Evolutionary conservation across 192 early-diverging fungal genomes (phyloP).

Genomic region (Podochytrium sp.): DNA sequence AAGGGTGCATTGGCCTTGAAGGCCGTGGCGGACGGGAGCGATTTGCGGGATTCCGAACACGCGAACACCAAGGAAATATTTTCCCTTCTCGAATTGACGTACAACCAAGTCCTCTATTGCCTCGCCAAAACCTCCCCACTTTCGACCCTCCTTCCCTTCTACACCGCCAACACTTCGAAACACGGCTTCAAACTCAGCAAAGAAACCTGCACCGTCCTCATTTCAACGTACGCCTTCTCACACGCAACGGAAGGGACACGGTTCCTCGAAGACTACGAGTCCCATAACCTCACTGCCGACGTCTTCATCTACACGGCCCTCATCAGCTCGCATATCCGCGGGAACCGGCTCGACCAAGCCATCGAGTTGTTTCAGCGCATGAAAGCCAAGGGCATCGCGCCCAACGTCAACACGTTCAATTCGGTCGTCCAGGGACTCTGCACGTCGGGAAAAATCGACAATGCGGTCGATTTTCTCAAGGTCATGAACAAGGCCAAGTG

Average conservation of each 20-base stretch:
- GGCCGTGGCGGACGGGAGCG: too few species aligned
- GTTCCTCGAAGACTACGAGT: constrained; percentile 14
- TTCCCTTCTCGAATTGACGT: background rate
- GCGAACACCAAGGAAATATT: background rate
- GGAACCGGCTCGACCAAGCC: constrained; percentile 2
- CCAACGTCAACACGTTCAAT: constrained; percentile 16
- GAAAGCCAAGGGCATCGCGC: constrained; percentile 8
- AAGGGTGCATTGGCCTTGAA: background rate
- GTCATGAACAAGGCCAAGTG: constrained; percentile 5
- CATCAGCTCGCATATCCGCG: constrained; percentile 2
- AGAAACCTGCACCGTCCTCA: constrained; percentile 22
- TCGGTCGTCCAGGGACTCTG: constrained; percentile 15
- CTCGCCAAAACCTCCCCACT: background rate
- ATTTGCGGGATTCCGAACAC: too few species aligned
- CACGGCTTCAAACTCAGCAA: background rate
- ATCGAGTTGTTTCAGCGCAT: constrained; percentile 20
- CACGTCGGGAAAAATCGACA: background rate
- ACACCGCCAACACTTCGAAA: background rate
- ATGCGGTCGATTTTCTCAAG: constrained; percentile 1
- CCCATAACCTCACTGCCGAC: background rate
- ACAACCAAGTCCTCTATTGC: constrained; percentile 10
- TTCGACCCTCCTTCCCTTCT: background rate
- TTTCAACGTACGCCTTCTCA: background rate
- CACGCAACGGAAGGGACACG: constrained; percentile 11
- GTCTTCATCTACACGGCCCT: constrained; percentile 7